Percentiles rank a stretch among this genome's conserved stretches.
Evolutionary conservation across 164 flowering plant species (phyloP).

Genomic region (Pachysandra terminalis): DNA sequence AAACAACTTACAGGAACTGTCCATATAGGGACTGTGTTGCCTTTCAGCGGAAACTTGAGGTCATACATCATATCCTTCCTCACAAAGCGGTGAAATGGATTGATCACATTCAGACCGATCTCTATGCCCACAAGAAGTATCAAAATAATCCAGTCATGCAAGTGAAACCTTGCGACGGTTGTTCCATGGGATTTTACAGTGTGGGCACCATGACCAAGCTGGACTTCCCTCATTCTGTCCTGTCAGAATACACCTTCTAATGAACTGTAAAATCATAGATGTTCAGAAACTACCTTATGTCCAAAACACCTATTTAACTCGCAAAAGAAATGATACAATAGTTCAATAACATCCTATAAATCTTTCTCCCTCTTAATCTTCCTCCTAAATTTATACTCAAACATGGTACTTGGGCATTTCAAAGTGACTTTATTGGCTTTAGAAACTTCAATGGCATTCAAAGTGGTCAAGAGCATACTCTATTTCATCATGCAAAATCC

Average conservation of each 20-base stretch:
- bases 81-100: constrained; percentile 80
- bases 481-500: too few relatives aligned
- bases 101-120: constrained; percentile 36
- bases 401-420: too few relatives aligned
- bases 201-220: constrained; percentile 28
- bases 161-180: constrained; percentile 42
- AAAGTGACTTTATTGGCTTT: too few relatives aligned
- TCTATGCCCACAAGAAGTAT: constrained; percentile 57
- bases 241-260: constrained; percentile 9
- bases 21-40: constrained; percentile 78
- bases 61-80: constrained; percentile 80
- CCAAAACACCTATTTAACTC: not conserved
- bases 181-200: constrained; percentile 55
- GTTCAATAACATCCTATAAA: too few relatives aligned
- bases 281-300: not conserved
- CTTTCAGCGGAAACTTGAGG: constrained; percentile 69
- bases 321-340: not conserved
- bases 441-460: too few relatives aligned
- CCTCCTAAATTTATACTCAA: too few relatives aligned
- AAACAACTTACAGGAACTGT: constrained; percentile 77
- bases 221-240: constrained; percentile 32
- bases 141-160: constrained; percentile 80
- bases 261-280: not conserved
- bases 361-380: too few relatives aligned
- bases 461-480: too few relatives aligned